These are phyloP conservation scores for Parascedosporium putredinis DNA, from an alignment of 2,329 filamentous ascomycete species.

Conservation along the genomic window DNA sequence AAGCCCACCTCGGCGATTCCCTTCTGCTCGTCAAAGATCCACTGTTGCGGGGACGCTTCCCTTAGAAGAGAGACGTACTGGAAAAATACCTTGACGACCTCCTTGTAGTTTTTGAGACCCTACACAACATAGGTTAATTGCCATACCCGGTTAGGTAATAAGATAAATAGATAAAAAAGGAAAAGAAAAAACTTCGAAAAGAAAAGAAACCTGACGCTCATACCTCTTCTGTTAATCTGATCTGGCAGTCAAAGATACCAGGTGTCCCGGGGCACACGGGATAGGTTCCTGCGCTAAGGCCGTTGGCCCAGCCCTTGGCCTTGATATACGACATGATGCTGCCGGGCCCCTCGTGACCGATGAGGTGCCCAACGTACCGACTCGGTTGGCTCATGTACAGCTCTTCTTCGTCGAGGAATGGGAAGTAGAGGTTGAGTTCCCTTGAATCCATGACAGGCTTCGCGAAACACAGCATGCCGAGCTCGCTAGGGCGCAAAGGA, in stretches of 20 bases:
- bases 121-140: conserved; percentile 15
- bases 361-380: conserved; percentile 76
- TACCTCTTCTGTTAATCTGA: conserved; percentile 75
- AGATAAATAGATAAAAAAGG: no score
- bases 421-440: conserved; percentile 70
- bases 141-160: no score
- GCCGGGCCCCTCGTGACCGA: conserved; percentile 86
- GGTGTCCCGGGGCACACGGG: conserved; percentile 67
- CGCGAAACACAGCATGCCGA: conserved; percentile 65
- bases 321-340: conserved; percentile 88
- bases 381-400: conserved; percentile 73
- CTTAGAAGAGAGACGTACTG: conserved; percentile 83
- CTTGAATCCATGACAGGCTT: conserved; percentile 87
- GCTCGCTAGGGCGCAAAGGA: conserved; percentile 37
- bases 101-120: conserved; percentile 68
- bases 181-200: no score
- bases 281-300: conserved; percentile 66
- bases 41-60: conserved; percentile 71
- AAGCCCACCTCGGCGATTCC: conserved; percentile 88
- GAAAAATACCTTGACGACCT: conserved; percentile 76
- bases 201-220: conserved; percentile 11
- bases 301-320: conserved; percentile 80
- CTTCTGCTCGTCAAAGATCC: conserved; percentile 91
- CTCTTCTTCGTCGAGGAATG: conserved; percentile 73
- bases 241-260: conserved; percentile 67